Evolutionary conservation across 495 filamentous ascomycete genomes (phyloP).

Genomic region (Lophiotrema nucula): DNA sequence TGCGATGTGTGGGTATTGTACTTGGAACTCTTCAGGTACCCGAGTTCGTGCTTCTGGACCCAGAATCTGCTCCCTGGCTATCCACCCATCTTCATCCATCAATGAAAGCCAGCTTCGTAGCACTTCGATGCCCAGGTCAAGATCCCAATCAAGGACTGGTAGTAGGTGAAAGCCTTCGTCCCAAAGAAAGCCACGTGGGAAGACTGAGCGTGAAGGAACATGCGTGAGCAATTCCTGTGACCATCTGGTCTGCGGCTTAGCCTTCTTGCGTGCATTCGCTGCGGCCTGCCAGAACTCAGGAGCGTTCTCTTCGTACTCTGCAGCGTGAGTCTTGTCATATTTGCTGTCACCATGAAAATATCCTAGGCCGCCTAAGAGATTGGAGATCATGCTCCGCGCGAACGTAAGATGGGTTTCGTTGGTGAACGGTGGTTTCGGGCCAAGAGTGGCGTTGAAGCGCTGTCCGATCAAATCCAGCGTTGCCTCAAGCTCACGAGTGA

Average conservation of each 20-base stretch:
- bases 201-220: slow-evolving; percentile 93
- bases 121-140: slow-evolving; percentile 81
- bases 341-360: slow-evolving; percentile 86
- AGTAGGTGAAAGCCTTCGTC: slow-evolving; percentile 97
- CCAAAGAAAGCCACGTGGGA: slow-evolving; percentile 95
- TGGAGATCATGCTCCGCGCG: slow-evolving; percentile 84
- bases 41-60: slow-evolving; percentile 90
- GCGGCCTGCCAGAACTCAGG: slow-evolving; percentile 96
- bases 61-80: slow-evolving; percentile 92
- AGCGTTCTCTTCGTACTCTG: slow-evolving; percentile 90
- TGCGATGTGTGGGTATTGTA: slow-evolving; percentile 95
- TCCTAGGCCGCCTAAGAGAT: slow-evolving; percentile 89
- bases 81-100: slow-evolving; percentile 98
- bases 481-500: slow-evolving; percentile 7
- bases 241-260: slow-evolving; percentile 66
- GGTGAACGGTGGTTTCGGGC: slow-evolving; percentile 71
- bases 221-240: slow-evolving; percentile 87
- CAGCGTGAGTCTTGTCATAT: slow-evolving; percentile 81
- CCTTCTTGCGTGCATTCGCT: slow-evolving; percentile 68
- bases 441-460: slow-evolving; percentile 3
- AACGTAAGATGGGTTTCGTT: slow-evolving; percentile 70
- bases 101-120: slow-evolving; percentile 91
- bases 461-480: background rate
- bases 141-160: slow-evolving; percentile 87
- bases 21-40: slow-evolving; percentile 87